phyloP scores from a whole-genome alignment of 2,329 filamentous ascomycete species.

The Macroventuria anomochaeta region DNA sequence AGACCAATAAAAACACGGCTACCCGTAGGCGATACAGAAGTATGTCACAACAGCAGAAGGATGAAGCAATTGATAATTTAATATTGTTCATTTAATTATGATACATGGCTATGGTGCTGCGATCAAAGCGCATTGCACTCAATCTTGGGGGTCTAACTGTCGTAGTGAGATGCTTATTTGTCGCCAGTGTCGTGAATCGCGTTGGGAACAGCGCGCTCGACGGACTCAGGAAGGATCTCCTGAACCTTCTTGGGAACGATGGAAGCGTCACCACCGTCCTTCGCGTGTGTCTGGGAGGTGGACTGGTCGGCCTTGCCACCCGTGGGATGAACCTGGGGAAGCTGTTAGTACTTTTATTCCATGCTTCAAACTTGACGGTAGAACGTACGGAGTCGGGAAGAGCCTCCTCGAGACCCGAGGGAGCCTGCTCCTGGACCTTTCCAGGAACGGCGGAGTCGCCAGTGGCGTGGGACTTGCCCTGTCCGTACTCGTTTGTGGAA shows the following conservation, averaged over 20 bases:
- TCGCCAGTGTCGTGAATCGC: conserved; percentile 52
- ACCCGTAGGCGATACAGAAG: no score
- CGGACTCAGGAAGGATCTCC: conserved; percentile 53
- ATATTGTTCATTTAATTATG: neutral
- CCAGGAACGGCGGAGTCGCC: conserved; percentile 51
- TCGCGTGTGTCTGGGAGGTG: conserved; percentile 48
- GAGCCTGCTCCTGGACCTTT: conserved; percentile 49
- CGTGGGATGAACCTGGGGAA: conserved; percentile 46
- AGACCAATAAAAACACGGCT: no score
- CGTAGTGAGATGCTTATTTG: conserved; percentile 14
- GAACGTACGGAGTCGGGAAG: conserved; percentile 46
- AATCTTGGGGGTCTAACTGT: neutral
- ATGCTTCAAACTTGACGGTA: no score
- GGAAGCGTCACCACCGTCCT: conserved; percentile 44
- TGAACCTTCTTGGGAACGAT: conserved; percentile 54
- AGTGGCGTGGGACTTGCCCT: conserved; percentile 52
- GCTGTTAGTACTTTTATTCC: neutral
- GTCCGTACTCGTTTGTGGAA: conserved; percentile 46
- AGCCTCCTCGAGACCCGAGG: conserved; percentile 49
- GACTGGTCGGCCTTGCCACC: conserved; percentile 43
- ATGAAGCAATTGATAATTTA: neutral
- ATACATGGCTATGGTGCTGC: conserved; percentile 1
- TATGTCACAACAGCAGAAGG: neutral
- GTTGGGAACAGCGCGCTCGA: conserved; percentile 55
- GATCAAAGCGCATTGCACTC: conserved; percentile 8